Conservation (phyloP, 305 asterid species). For the Fraxinus platypoda region DNA sequence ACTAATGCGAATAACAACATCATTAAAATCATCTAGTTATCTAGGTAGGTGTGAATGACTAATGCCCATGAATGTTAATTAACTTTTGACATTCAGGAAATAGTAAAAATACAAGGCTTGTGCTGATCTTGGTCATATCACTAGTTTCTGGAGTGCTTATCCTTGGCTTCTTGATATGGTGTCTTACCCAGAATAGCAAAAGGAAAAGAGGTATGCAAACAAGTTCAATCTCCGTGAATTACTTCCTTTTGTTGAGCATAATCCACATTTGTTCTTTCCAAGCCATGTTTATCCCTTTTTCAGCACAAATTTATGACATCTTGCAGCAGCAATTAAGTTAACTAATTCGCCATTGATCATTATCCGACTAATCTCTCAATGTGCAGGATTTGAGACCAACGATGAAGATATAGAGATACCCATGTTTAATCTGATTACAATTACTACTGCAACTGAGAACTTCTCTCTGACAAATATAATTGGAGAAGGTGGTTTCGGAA, state of each 20-base stretch:
- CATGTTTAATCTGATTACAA: slow-evolving; percentile 8
- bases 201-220: background rate
- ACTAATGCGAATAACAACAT: background rate
- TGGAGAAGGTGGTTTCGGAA: slow-evolving; percentile 37
- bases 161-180: background rate
- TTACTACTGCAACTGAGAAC: slow-evolving; percentile 25
- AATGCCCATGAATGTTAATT: background rate
- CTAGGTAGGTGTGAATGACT: background rate
- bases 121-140: background rate
- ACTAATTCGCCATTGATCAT: too few species aligned
- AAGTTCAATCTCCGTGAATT: background rate
- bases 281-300: background rate
- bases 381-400: background rate
- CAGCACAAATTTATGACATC: background rate
- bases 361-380: background rate
- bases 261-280: background rate
- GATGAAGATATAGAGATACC: slow-evolving; percentile 17
- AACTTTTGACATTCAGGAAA: background rate
- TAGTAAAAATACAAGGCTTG: background rate
- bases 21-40: background rate
- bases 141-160: background rate
- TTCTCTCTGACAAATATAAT: slow-evolving; percentile 23
- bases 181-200: background rate
- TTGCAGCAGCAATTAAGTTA: background rate
- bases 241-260: background rate